phyloP scores from a whole-genome alignment of 2,329 filamentous ascomycete genomes.

The Nigrospora sphaerica region DNA sequence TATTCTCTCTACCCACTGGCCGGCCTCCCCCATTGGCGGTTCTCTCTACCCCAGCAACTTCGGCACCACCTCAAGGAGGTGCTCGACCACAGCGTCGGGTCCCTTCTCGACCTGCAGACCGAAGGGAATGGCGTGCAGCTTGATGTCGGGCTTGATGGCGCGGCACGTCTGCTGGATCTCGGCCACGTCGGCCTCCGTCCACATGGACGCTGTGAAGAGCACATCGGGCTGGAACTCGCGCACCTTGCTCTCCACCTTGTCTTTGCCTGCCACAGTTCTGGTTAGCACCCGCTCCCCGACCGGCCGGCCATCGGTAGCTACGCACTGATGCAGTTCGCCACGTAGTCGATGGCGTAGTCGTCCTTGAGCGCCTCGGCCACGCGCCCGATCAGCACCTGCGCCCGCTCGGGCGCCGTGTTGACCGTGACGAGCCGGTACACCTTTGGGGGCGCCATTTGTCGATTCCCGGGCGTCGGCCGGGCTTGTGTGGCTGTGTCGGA shows the following conservation, averaged over 20 bases:
- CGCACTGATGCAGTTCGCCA: conserved; percentile 55
- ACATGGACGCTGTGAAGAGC: conserved; percentile 39
- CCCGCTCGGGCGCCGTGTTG: conserved; percentile 1
- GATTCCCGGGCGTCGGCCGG: no score
- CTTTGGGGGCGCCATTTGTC: background rate
- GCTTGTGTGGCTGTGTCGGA: no score
- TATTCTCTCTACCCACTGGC: no score
- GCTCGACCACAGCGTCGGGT: conserved; percentile 48
- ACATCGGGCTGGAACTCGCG: conserved; percentile 23
- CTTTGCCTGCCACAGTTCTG: conserved; percentile 43
- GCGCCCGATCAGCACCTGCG: no score
- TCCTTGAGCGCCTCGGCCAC: background rate
- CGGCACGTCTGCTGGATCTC: conserved; percentile 37
- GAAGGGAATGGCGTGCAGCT: conserved; percentile 44
- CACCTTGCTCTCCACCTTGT: conserved; percentile 49
- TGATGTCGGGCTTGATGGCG: conserved; percentile 35
- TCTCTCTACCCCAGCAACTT: no score
- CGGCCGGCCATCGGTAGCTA: background rate
- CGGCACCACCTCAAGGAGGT: background rate
- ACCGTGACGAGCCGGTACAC: background rate
- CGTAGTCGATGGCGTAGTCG: conserved; percentile 26
- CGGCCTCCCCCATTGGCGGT: no score
- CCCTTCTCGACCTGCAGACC: conserved; percentile 46
- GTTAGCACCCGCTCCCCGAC: no score
- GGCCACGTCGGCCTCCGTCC: conserved; percentile 37